A percentile compares a stretch with the other conserved stretches of the same genome.
Evolutionary conservation across 768 basidiomycete genomes (phyloP).

Genomic region (Rhizopogon vinicolor): DNA sequence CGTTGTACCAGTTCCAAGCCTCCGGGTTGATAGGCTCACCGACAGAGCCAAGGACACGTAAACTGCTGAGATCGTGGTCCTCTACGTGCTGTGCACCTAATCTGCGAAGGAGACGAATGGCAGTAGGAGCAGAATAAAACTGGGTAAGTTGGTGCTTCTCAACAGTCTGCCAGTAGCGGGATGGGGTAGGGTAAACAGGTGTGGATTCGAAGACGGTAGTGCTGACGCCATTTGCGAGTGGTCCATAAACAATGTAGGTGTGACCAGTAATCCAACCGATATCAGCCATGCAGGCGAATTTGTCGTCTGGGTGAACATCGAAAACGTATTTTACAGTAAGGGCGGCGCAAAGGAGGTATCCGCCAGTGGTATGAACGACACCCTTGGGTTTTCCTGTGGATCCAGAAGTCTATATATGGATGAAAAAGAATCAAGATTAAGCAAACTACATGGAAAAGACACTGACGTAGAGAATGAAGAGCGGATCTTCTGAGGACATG

Average conservation of each 20-base stretch:
- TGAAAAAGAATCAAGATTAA: constrained; percentile 6
- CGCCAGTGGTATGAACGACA: constrained; percentile 85
- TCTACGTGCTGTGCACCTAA: constrained; percentile 86
- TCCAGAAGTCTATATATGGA: constrained; percentile 69
- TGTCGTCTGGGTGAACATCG: constrained; percentile 94
- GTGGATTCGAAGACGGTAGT: constrained; percentile 95
- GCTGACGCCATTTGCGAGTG: constrained; percentile 79
- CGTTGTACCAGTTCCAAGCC: constrained; percentile 99
- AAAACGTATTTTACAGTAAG: constrained; percentile 97
- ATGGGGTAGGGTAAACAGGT: constrained; percentile 93
- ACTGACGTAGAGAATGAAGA: constrained; percentile 97
- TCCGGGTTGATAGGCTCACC: constrained; percentile 99
- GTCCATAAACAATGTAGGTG: constrained; percentile 96
- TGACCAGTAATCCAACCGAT: constrained; percentile 99
- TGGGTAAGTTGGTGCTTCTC: constrained; percentile 92
- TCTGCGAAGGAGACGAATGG: constrained; percentile 86
- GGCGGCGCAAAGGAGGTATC: constrained; percentile 89
- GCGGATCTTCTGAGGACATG: constrained; percentile 91
- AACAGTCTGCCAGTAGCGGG: constrained; percentile 96
- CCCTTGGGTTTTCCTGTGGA: constrained; percentile 97
- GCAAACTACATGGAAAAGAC: background rate
- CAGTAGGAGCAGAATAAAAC: constrained; percentile 92
- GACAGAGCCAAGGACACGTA: constrained; percentile 89
- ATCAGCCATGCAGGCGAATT: constrained; percentile 97
- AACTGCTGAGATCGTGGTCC: constrained; percentile 70